Evolutionary conservation across 768 basidiomycete species (phyloP).

Genomic region (Guyanaporus albipodus): DNA sequence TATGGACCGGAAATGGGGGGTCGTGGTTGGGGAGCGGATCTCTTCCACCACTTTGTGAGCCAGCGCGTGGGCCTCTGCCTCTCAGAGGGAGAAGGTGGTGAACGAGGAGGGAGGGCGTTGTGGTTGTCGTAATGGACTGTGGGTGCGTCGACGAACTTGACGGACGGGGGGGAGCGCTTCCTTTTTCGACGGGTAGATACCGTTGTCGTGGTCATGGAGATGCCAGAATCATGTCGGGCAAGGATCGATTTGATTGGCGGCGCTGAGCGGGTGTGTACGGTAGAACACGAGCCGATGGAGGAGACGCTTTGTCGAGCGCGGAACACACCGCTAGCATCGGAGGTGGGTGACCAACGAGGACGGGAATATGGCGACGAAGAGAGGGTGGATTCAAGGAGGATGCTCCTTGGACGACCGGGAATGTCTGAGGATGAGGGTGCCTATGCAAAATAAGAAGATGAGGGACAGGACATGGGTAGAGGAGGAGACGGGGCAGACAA

Average conservation of each 20-base stretch:
- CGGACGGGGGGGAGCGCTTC: slow-evolving; percentile 42
- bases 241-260: slow-evolving; percentile 53
- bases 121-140: slow-evolving; percentile 47
- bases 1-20: slow-evolving; percentile 33
- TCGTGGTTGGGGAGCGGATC: slow-evolving; percentile 16
- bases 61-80: slow-evolving; percentile 12
- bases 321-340: slow-evolving; percentile 11
- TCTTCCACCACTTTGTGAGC: slow-evolving; percentile 30
- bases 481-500: slow-evolving; percentile 20
- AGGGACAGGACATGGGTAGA: slow-evolving; percentile 6
- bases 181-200: slow-evolving; percentile 23
- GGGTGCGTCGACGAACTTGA: slow-evolving; percentile 68
- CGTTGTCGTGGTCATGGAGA: slow-evolving; percentile 39
- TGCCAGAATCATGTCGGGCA: slow-evolving; percentile 46
- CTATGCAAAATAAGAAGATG: slow-evolving; percentile 10
- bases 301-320: slow-evolving; percentile 37
- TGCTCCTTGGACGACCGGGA: slow-evolving; percentile 15
- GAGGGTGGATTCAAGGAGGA: slow-evolving; percentile 24
- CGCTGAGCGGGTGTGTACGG: slow-evolving; percentile 22
- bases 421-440: slow-evolving; percentile 20
- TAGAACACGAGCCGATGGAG: slow-evolving; percentile 35
- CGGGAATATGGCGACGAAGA: slow-evolving; percentile 18
- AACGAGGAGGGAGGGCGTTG: slow-evolving; percentile 14
- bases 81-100: slow-evolving; percentile 11
- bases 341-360: slow-evolving; percentile 16